These are phyloP conservation scores for Beta corolliflora DNA, from an alignment of 179 eudicot genomes.

Conservation along the genomic window DNA sequence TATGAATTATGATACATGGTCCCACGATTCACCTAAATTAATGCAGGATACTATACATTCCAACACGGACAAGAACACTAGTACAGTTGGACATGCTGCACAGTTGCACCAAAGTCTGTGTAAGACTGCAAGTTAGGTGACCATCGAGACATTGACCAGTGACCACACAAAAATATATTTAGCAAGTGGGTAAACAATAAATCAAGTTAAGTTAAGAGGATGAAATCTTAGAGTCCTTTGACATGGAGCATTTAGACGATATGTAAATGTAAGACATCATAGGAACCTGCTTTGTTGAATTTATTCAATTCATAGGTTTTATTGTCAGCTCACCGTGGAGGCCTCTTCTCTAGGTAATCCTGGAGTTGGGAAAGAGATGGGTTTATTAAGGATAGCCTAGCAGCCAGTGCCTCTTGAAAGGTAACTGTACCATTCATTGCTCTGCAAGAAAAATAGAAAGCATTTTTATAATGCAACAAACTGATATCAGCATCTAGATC, in stretches of 20 bases:
- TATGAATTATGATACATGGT: not conserved
- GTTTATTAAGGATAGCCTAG: slow-evolving; percentile 75
- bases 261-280: not conserved
- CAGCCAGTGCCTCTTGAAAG: slow-evolving; percentile 88
- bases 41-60: not conserved
- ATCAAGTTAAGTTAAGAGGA: not conserved
- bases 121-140: not conserved
- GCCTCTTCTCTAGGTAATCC: slow-evolving; percentile 73
- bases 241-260: not conserved
- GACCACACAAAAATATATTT: not conserved
- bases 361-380: slow-evolving; percentile 75
- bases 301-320: not conserved
- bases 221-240: not conserved
- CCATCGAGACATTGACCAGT: not conserved
- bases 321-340: slow-evolving; percentile 63
- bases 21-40: not conserved
- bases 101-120: not conserved
- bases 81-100: not conserved
- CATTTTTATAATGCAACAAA: not conserved
- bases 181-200: not conserved
- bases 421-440: slow-evolving; percentile 98
- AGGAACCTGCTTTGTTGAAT: not conserved
- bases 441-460: slow-evolving; percentile 37
- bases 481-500: not conserved
- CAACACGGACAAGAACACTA: not conserved